Base-by-base conservation (phyloP, 768 basidiomycete genomes). In the Boletus huronensis region DNA sequence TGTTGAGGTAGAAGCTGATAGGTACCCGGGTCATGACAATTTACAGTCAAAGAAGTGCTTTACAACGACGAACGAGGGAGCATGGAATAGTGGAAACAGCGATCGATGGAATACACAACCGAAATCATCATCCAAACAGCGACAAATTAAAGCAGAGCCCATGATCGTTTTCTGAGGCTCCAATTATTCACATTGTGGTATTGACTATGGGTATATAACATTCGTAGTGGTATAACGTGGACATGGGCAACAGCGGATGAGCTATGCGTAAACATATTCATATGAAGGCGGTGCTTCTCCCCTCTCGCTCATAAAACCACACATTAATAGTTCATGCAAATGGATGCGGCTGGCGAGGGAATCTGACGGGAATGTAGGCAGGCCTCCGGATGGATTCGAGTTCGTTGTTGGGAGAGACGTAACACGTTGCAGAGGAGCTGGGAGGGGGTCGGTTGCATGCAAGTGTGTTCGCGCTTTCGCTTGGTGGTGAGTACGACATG, bases 211-310 rank as follows among this genome's bases (percentile, higher is more conserved):
- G 32, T 13, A 52, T 35, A 16, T 23, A 38, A 19, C 5, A 14
- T 35, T 17, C n/a, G n/a, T 16, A 32, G 21, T 44, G 5, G 28
- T 28, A 40, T 29, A 31, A 38, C 42, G 38, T 14, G 28, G 29
- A 21, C 8, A 29, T 17, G 25, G n/a, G 26, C 16, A 9, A 23
- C 32, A 48, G 7, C 1, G 23, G 14, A 17, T n/a, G 23, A 23
- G 32, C 32, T 14, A 32, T n/a, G 28, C 36, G 21, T 8, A 8
- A 28, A 40, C 23, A 26, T 13, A 29, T 13, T 62, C 59, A 48
- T 67, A 67, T 5, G 57, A 53, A n/a, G 95, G 95, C 0, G 95
- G 94, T 8, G 81, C 80, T 68, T 97, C 93, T 7, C 94, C 94
- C 16, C 77, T 75, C 63, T 88, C 86, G 44, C 80, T 88, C 68